Evolutionary conservation across 2,329 filamentous ascomycete species (phyloP), one percentile per base, ranked within the genome.

Genomic region (Lithohypha guttulata): DNA sequence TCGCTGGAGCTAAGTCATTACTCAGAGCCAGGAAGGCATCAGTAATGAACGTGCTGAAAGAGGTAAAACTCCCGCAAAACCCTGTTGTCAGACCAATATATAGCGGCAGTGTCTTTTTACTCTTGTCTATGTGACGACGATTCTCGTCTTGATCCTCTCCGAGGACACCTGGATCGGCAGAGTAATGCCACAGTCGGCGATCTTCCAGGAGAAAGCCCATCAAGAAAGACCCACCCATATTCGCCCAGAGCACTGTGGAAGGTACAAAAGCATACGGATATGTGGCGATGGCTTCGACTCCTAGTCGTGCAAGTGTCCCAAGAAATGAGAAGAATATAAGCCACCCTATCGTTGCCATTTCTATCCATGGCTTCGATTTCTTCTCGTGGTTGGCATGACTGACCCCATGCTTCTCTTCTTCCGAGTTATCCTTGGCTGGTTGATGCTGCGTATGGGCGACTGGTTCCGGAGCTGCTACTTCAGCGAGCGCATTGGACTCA

Each of bases 31-130:
- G 66, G 54, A 87, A 91, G 6, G 70, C 60, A 51, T 91, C 85
- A 9, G 81, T 71, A 27, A 85, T 75, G 55, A 91, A 89, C 15
- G 77, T 75, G 0, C 84, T 91, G 59, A 91, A 93, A 5, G 79
- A 84, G 0, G 85, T 94, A 53, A 89, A 82, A 45, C 79, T 84
- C 42, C 85, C 83, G 53, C 84, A 91, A 58, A 86, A 86, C 13
- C 80, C 87, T 0, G 81, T 91, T 0, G 82, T 72, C 7, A 93
- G 71, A 32, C 81, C 85, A 42, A 91, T 79, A 55, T 87, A 93
- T 1, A 91, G 65, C 0, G 85, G 85, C 11, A 89, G 78, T 0
- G 81, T 81, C 64, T 87, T 89, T 58, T 91, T 93, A 13, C 63
- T 62, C 14, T 25, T 33, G 18, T 11, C 13, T 8, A 15, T 17